Evolutionary conservation across 208 protist genomes (phyloP), one percentile per base, ranked within the genome.

Genomic region (Crithidia bombi): DNA sequence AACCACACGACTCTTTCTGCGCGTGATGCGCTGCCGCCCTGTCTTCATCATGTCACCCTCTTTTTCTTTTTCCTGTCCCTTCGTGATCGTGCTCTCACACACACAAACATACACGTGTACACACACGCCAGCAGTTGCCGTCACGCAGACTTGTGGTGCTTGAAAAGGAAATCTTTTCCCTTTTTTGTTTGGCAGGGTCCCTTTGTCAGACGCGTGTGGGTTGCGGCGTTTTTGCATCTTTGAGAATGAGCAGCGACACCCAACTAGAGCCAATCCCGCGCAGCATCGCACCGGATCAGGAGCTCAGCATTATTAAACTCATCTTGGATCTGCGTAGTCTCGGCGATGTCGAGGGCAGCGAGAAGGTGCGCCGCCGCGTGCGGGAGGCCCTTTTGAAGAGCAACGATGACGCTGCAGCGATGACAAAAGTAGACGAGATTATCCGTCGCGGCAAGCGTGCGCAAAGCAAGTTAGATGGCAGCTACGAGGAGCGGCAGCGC

Each of bases 391-490:
- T 93, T 26, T 58, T 81, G 54, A 50, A 82, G 44, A 87, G 76
- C 35, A 44, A 7, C 25, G 73, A 81, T 49, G 85, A 86, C 43
- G 74, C 79, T 11, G 65, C 54, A 12, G 87, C 87, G 5, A 78
- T 79, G 58, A 49, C 33, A 17, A 66, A 73, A 14, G 82, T 86
- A 11, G 75, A 86, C 2, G 71, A 84, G 17, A 69, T 90, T 25
- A 58, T 93, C n/a, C 79, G 73, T n/a, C 84, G 73, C 39, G 79
- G 70, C 30, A 74, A 54, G 56, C 73, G 69, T 11, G 54, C 69
- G 25, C 69, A 83, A 49, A 89, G 84, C 30, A 88, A 86, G 51
- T 55, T 93, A 19, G 87, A 93, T 44, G 87, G 87, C 43, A 78
- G 73, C 17, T 86, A 93, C 58, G 87, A 93, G 50, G 75, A 61